Percentiles rank a stretch among this genome's conserved stretches.
Conservation (phyloP, 2,329 filamentous ascomycete species). For the Colletotrichum zoysiae region DNA sequence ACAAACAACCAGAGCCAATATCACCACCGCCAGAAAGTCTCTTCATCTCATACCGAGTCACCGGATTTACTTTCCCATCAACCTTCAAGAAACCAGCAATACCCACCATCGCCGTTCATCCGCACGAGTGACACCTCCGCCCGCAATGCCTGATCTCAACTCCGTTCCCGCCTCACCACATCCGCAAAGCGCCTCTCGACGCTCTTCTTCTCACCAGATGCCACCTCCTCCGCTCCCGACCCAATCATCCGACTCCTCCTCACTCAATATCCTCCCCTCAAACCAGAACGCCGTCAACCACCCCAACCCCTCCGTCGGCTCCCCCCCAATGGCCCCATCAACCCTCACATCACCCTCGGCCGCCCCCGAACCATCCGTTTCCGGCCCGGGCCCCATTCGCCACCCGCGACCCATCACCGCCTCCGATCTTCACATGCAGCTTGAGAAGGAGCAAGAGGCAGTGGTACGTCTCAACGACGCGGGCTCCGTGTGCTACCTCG, state of each 20-base stretch:
- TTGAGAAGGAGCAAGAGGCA: conserved; percentile 96
- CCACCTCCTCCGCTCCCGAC: conserved; percentile 52
- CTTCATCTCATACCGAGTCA: background rate
- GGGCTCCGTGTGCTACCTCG: background rate
- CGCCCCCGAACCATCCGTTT: conserved; percentile 53
- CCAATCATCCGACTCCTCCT: conserved; percentile 43
- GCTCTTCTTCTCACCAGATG: conserved; percentile 60
- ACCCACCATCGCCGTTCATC: background rate
- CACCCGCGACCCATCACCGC: conserved; percentile 90
- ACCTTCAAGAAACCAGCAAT: conserved; percentile 1
- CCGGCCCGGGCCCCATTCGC: conserved; percentile 79
- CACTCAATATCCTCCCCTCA: conserved; percentile 69
- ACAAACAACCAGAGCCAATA: background rate
- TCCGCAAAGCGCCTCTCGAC: conserved; percentile 57
- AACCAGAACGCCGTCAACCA: conserved; percentile 65
- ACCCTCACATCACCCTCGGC: conserved; percentile 38
- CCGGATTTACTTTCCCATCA: conserved; percentile 3
- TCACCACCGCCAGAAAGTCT: conserved; percentile 6
- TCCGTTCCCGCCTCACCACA: conserved; percentile 65
- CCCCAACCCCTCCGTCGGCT: conserved; percentile 49
- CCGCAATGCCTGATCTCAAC: conserved; percentile 67
- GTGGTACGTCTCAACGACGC: conserved; percentile 70
- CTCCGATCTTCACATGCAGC: conserved; percentile 87
- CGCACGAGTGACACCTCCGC: conserved; percentile 3
- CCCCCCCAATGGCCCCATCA: conserved; percentile 49